Base-by-base conservation (phyloP, 768 basidiomycete genomes). In the Lactarius hengduanensis region DNA sequence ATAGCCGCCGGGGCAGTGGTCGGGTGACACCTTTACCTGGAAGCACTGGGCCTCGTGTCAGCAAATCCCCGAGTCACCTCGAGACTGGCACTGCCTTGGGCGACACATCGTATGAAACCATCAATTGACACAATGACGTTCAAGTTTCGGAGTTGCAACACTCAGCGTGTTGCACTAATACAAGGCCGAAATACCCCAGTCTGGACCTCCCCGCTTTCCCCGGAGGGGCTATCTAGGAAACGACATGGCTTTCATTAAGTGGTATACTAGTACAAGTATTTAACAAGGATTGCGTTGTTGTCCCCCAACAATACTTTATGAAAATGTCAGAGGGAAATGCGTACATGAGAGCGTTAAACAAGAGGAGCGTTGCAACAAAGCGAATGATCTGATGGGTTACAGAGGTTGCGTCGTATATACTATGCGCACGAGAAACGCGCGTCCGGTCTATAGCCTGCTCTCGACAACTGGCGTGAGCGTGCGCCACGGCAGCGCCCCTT, bases 401-500 rank as follows among this genome's bases (percentile, higher is more conserved):
- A 53, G 18, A 8, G 18, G 18, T 11, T n/a, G n/a, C 5, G 15
- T 15, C 38, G 16, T 16, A 0, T 16, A 10, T 40, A 40, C 4
- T 40, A 40, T 40, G 15, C 38, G 38, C 38, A 15, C 38, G 15
- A 40, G 15, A 40, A 40, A 40, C 4, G 13, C 13, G 38, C 38
- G 15, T 40, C 15, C 38, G 2, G 16, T 38, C 54, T 34, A 87
- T 66, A 87, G 70, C 70, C 86, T 76, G 69, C 83, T 84, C 74
- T 87, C 84, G 36, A 87, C 66, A 41, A 86, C 69, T 10, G 62
- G 62, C 34, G 84, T 71, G 38, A 80, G 74, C 26, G 80, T 80
- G 63, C 86, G 80, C 91, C 91, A 91, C 22, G 80, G 83, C 45
- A 92, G 78, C 36, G 80, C 80, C 26, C 84, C 84, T 72, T 84